Base-by-base conservation (phyloP, 805 yeast species). In the Cyberlindnera galapagoensis region DNA sequence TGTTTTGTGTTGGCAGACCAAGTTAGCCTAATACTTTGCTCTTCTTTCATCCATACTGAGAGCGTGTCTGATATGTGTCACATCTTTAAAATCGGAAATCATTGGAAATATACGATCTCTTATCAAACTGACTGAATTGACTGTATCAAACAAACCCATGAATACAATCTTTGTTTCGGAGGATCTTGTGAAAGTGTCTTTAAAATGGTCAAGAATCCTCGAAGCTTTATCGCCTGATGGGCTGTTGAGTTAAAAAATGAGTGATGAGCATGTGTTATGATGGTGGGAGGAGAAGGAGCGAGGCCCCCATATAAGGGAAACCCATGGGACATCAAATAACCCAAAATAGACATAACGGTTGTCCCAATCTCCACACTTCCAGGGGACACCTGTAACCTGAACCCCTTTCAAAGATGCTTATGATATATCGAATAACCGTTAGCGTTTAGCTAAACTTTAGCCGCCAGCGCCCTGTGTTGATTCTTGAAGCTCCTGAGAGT, bases 91-190 rank as follows among this genome's bases (percentile, higher is more conserved):
- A 30, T 67, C 59, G 3, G 75, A 66, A 1, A 77, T 63, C 40
- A 62, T 74, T 0, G 84, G 83, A 40, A 77, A 78, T 48, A 73
- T 40, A 24, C 73, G 54, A 44, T 76, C 82, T 25, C 74, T 58
- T 4, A 77, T 35, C 8, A 76, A 44, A 0, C 86, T 85, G 14
- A 77, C 76, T 2, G 84, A 76, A 47, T 75, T 76, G 13, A 78
- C 75, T 0, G 83, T 71, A 54, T 79, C 87, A 68, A 80, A 79
- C 13, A 79, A 52, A 0, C 86, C 86, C 66, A 78, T 69, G 38
- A 76, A 75, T 40, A 68, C 67, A 29, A 79, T 63, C 7, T 46
- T 46, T 4, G 74, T 68, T 3, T 52, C 43, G 5, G 57, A 52
- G 5, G 59, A 44, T 29, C 74, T 53, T 9, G 74, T 66, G 46